Evolutionary conservation across 768 basidiomycete genomes (phyloP), one percentile per base, ranked within the genome.

Genomic region (Gelatoporia subvermispora): DNA sequence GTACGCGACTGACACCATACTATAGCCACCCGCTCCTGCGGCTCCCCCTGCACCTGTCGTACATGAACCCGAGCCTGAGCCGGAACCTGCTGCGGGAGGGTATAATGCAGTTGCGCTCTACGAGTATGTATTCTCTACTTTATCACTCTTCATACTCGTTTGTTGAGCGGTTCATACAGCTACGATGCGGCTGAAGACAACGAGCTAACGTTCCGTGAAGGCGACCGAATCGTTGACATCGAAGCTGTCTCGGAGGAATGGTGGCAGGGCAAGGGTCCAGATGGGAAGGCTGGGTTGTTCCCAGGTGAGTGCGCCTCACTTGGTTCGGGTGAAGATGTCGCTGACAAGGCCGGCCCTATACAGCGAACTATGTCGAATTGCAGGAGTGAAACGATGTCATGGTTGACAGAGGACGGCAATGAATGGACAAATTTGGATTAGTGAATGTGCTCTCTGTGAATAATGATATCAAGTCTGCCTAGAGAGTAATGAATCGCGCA

Each of bases 151-250:
- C 7, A 5, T 16, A 17, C 2, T 17, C 8, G 3, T 2, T 5
- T 36, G 35, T 43, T 62, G 47, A 57, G 16, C 25, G n/a, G 18
- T 34, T 20, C 43, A 1, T 46, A 7, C 42, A 93, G 89, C 54
- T 95, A 94, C 59, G 89, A 92, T 9, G 90, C 93, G 0, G 81
- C 81, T 0, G 93, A 96, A 62, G 92, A 93, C 56, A 96, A 97
- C 60, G 93, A 96, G 61, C 68, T 96, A 23, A 76, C 83, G 3
- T 92, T 97, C 77, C 70, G 64, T 24, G 93, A 92, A 64, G 90
- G 89, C 22, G 93, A 93, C 31, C 68, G 72, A 48, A 88, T 96
- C 61, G 74, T 72, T 16, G 74, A 85, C 47, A 88, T 96, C 45
- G 88, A 91, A 59, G 81, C 84, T 45, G 82, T 80, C 5, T 84